Conservation (phyloP, 108 stramenopile genomes). For the Cyclotella cryptica region DNA sequence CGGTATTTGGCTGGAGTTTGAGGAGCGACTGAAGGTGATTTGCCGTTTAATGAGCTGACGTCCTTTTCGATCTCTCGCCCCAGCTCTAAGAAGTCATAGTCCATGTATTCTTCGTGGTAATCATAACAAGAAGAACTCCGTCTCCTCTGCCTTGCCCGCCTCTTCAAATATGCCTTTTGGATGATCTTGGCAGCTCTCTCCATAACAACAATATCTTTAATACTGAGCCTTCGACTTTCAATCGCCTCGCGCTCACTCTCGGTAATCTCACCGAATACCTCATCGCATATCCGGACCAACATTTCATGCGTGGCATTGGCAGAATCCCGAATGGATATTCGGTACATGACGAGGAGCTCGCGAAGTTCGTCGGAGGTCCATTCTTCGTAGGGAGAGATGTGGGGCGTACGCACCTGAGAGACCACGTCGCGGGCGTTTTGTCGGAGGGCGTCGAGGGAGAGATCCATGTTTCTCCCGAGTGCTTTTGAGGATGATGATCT, state of each 20-base stretch:
- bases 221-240: constrained; percentile 21
- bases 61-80: not conserved
- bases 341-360: constrained; percentile 53
- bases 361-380: constrained; percentile 54
- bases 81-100: constrained; percentile 7
- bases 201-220: constrained; percentile 41
- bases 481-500: not conserved
- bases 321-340: constrained; percentile 57
- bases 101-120: constrained; percentile 11
- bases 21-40: not conserved
- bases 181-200: constrained; percentile 45
- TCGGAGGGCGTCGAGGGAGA: constrained; percentile 18
- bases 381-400: constrained; percentile 54
- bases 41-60: not conserved
- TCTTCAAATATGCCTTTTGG: constrained; percentile 48
- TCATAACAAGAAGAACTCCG: constrained; percentile 7
- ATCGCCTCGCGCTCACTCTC: constrained; percentile 29
- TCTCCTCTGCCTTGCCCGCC: constrained; percentile 24
- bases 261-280: constrained; percentile 46
- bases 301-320: constrained; percentile 56
- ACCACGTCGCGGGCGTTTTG: constrained; percentile 39
- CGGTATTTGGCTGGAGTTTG: constrained; percentile 7
- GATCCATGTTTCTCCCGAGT: constrained; percentile 3
- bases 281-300: constrained; percentile 60
- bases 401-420: constrained; percentile 30